phyloP scores from a whole-genome alignment of 2,329 filamentous ascomycete species.

The Lachnellula occidentalis region DNA sequence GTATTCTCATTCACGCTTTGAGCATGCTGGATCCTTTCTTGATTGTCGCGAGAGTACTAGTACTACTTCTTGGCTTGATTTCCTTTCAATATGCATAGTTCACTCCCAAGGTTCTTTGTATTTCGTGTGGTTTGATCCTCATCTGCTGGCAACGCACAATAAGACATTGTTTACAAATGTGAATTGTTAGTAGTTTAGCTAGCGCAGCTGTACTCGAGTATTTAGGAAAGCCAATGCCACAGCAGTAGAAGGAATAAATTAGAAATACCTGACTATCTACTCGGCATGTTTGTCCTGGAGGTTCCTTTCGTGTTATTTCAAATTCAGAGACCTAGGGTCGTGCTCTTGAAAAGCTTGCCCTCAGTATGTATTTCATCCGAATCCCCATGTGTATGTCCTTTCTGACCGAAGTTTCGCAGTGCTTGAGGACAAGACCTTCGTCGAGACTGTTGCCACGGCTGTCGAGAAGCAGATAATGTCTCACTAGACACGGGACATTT shows the following conservation, averaged over 20 bases:
- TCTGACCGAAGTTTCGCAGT: constrained; percentile 33
- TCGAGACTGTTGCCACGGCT: constrained; percentile 30
- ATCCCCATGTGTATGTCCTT: constrained; percentile 35
- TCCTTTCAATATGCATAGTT: not conserved
- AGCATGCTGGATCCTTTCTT: no score
- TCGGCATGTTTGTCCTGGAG: constrained; percentile 39
- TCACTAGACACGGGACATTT: no score
- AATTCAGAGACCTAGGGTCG: constrained; percentile 41
- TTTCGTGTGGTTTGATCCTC: no score
- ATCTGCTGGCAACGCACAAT: no score
- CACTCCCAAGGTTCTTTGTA: not conserved
- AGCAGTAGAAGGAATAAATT: constrained; percentile 36
- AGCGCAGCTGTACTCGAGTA: not conserved
- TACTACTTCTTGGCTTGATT: no score
- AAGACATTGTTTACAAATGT: constrained; percentile 43
- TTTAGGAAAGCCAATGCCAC: constrained; percentile 39
- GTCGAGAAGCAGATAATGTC: constrained; percentile 35
- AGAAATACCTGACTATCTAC: constrained; percentile 42
- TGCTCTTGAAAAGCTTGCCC: constrained; percentile 42
- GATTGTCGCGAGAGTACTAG: no score
- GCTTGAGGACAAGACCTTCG: constrained; percentile 34
- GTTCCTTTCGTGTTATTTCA: constrained; percentile 39
- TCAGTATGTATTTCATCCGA: constrained; percentile 34
- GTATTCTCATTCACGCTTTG: no score
- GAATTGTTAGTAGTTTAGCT: not conserved